phyloP scores from a whole-genome alignment of 345 rosid genomes.

The Dipteronia sinensis region DNA sequence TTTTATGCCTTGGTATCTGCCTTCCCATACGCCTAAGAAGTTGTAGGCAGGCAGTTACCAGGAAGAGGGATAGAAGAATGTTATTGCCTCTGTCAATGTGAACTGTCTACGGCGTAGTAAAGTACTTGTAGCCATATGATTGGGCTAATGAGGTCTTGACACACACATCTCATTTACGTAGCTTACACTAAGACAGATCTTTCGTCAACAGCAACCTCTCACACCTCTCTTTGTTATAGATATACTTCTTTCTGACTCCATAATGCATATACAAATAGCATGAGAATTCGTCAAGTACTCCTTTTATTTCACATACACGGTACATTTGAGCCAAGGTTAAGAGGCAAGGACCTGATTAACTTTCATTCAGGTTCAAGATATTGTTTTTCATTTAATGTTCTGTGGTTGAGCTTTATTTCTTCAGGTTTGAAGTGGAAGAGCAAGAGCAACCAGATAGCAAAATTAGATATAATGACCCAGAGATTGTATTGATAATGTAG shows the following conservation, averaged over 20 bases:
- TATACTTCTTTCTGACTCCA: slow-evolving; percentile 17
- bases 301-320: slow-evolving; percentile 5
- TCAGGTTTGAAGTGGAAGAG: slow-evolving; percentile 3
- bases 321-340: slow-evolving; percentile 15
- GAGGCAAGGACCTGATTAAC: slow-evolving; percentile 1
- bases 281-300: slow-evolving; percentile 11
- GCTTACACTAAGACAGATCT: slow-evolving; percentile 4
- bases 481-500: neutral
- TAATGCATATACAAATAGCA: slow-evolving; percentile 21
- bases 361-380: slow-evolving; percentile 9
- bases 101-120: neutral
- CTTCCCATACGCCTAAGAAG: slow-evolving; percentile 42
- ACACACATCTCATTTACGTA: slow-evolving; percentile 2
- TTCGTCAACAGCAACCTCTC: slow-evolving; percentile 13
- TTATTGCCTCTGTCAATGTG: slow-evolving; percentile 56
- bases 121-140: slow-evolving; percentile 12
- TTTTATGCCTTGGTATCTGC: slow-evolving; percentile 33
- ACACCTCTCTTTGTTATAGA: slow-evolving; percentile 22
- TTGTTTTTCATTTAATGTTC: neutral
- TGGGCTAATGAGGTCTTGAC: neutral
- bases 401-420: slow-evolving; percentile 4
- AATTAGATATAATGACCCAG: neutral
- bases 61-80: slow-evolving; percentile 49
- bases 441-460: neutral
- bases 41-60: slow-evolving; percentile 39